Percentiles rank a stretch among this genome's conserved stretches.
These are phyloP conservation scores for Mrakia blollopis DNA, from an alignment of 768 basidiomycete genomes.

Conservation along the genomic window DNA sequence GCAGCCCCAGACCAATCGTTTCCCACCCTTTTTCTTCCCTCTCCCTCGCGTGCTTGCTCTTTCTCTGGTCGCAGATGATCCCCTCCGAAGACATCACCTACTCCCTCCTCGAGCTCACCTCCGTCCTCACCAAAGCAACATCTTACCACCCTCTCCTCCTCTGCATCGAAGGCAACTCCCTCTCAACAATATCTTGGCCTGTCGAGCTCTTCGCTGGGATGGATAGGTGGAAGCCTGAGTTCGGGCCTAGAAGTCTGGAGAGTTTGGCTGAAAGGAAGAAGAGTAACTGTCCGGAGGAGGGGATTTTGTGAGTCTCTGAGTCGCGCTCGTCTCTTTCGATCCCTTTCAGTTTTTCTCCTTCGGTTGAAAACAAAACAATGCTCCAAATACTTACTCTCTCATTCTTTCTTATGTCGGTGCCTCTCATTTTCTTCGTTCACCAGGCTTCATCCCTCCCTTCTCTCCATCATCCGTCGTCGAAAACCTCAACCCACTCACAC, in stretches of 20 bases:
- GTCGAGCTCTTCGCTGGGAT: background rate
- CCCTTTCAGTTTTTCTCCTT: background rate
- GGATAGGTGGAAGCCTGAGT: background rate
- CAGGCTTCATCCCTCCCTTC: conserved; percentile 3
- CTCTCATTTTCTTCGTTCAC: background rate
- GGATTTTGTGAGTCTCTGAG: background rate
- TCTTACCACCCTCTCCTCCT: background rate
- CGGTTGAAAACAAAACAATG: too few relatives aligned
- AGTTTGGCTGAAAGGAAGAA: background rate
- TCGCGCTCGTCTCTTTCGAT: too few relatives aligned
- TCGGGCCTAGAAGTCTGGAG: background rate
- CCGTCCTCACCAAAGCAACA: background rate
- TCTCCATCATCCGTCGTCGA: conserved; percentile 13
- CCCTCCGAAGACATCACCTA: conserved; percentile 9
- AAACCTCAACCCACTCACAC: conserved; percentile 9
- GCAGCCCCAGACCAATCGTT: background rate
- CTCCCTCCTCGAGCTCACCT: background rate
- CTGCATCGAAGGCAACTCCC: conserved; percentile 7
- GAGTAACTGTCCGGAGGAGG: conserved; percentile 7
- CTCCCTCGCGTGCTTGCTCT: too few relatives aligned
- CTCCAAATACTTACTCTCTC: too few relatives aligned
- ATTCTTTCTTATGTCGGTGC: background rate
- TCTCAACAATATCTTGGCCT: background rate
- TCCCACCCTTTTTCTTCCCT: background rate
- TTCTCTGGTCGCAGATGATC: conserved; percentile 21